Evolutionary conservation across 306 rosid species (phyloP).

Genomic region (Prunus davidiana): DNA sequence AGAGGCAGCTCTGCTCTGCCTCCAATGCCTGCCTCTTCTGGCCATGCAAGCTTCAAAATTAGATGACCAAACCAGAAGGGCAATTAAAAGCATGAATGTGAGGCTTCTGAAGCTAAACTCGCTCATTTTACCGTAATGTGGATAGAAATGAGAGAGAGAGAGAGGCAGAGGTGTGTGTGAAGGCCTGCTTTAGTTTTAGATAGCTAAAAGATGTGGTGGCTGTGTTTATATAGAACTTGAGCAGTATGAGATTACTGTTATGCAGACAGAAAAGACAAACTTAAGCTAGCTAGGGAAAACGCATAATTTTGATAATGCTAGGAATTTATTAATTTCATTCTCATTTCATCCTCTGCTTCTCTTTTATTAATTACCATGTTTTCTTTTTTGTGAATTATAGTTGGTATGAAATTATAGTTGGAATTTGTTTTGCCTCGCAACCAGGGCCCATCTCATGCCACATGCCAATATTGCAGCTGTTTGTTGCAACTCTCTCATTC

Average conservation of each 20-base stretch:
- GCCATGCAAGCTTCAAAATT: constrained; percentile 86
- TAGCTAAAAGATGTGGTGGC: constrained; percentile 26
- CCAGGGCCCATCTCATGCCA: constrained; percentile 35
- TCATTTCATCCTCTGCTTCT: not conserved
- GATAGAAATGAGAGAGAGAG: not conserved
- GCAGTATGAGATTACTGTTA: constrained; percentile 25
- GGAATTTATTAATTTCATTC: constrained; percentile 39
- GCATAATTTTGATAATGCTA: not conserved
- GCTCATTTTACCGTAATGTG: constrained; percentile 53
- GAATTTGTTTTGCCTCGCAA: constrained; percentile 29
- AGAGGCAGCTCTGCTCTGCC: constrained; percentile 45
- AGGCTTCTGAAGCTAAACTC: constrained; percentile 53
- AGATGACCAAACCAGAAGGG: constrained; percentile 60
- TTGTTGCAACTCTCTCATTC: constrained; percentile 32
- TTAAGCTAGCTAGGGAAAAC: not conserved
- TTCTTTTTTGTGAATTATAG: constrained; percentile 51
- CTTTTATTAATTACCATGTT: constrained; percentile 29
- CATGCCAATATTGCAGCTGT: constrained; percentile 30
- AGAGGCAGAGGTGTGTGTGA: not conserved
- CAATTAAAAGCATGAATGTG: constrained; percentile 48
- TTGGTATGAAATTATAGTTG: constrained; percentile 44
- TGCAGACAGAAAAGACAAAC: constrained; percentile 19
- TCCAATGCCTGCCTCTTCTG: constrained; percentile 84
- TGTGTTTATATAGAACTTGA: constrained; percentile 46
- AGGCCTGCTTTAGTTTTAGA: constrained; percentile 12